Evolutionary conservation across 2,329 filamentous ascomycete species (phyloP), one percentile per base, ranked within the genome.

Genomic region (Pleoardoris graminearum): DNA sequence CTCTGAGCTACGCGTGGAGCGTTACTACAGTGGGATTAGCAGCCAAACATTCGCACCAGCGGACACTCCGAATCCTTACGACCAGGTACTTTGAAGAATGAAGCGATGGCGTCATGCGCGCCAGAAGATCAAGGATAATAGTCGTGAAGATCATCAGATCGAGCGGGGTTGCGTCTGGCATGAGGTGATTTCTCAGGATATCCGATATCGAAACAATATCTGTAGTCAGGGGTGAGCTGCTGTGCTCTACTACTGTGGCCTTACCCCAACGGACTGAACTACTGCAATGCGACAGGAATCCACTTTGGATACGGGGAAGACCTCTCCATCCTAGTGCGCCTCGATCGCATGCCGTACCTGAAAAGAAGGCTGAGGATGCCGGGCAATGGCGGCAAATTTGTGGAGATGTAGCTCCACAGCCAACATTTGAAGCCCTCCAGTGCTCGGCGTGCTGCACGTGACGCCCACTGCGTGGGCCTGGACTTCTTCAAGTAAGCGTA

Each of bases 61-160:
- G n/a, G n/a, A n/a, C n/a, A n/a, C n/a, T n/a, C n/a, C n/a, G n/a
- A n/a, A n/a, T n/a, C n/a, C n/a, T n/a, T n/a, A n/a, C n/a, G 27
- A 44, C 41, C 27, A 22, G 27, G 16, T 29, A 22, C 25, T 21
- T 30, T 16, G 22, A 21, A 32, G 39, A 21, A 8, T 22, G 16
- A 47, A 21, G 33, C 33, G 44, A 47, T 47, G 44, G 44, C 44
- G 44, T 47, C 32, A 47, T 47, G 32, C 23, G 27, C 12, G 16
- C 25, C 33, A 14, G 21, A 47, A 23, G 17, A 36, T 36, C 12
- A 30, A 36, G 21, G 30, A 33, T 25, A 21, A 33, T 35, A 19
- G 17, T 12, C 11, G 11, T 37, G 33, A 47, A 37, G 33, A 36
- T 36, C 19, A 36, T 16, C 21, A 46, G 30, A 37, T 29, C 44